A percentile compares a stretch with the other conserved stretches of the same genome.
phyloP scores from a whole-genome alignment of 2,329 filamentous ascomycete genomes.

The Paradendryphiella salina region DNA sequence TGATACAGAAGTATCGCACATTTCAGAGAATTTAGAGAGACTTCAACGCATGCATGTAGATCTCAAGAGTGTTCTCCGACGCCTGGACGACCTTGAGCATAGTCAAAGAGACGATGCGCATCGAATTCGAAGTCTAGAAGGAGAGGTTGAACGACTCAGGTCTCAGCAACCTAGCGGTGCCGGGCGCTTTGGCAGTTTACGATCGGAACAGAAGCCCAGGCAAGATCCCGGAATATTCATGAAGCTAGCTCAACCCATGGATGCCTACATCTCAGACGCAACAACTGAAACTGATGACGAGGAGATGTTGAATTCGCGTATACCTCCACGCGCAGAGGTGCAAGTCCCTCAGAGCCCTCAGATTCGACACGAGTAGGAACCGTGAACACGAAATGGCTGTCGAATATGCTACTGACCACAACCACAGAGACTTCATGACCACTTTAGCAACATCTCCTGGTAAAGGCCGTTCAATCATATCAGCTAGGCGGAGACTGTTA shows the following conservation, averaged over 20 bases:
- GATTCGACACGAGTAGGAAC: slow-evolving; percentile 3
- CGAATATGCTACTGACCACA: slow-evolving; percentile 4
- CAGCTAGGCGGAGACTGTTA: slow-evolving; percentile 25
- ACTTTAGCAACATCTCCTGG: slow-evolving; percentile 3
- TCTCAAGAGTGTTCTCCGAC: slow-evolving; percentile 9
- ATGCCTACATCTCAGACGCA: not conserved
- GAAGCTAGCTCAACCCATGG: not conserved
- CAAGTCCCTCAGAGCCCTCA: slow-evolving; percentile 10
- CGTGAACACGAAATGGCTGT: not conserved
- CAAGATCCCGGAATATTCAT: not conserved
- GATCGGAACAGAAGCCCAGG: not conserved
- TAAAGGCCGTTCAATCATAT: slow-evolving; percentile 10
- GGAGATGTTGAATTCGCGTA: not conserved
- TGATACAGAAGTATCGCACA: slow-evolving; percentile 12
- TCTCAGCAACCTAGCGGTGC: not conserved
- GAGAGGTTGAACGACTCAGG: slow-evolving; percentile 12
- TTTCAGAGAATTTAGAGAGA: slow-evolving; percentile 15
- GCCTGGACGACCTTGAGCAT: slow-evolving; percentile 21
- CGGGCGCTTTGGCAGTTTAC: not conserved
- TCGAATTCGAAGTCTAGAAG: slow-evolving; percentile 15
- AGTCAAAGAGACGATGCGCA: slow-evolving; percentile 10
- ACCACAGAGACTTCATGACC: not conserved
- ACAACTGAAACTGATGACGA: slow-evolving; percentile 18
- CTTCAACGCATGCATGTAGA: slow-evolving; percentile 3
- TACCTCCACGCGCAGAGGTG: not conserved